A percentile compares a stretch with the other conserved stretches of the same genome.
These are phyloP conservation scores for Dalbergia cochinchinensis DNA, from an alignment of 306 rosid species.

Conservation along the genomic window DNA sequence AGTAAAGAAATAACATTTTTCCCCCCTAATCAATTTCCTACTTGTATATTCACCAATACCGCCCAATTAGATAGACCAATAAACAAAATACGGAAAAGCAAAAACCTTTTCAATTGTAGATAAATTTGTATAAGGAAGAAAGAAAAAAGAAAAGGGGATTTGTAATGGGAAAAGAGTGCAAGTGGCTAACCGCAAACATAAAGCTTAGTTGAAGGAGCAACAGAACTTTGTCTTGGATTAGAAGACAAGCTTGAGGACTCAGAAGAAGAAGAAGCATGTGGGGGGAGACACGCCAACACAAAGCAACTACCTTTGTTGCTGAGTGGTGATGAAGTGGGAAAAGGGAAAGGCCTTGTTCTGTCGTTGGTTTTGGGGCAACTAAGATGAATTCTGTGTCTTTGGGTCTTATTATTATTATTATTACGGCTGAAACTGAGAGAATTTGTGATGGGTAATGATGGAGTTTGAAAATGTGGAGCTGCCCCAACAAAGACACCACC, in stretches of 20 bases:
- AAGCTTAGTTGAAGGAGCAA: conserved; percentile 67
- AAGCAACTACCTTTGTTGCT: conserved; percentile 28
- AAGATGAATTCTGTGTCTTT: conserved; percentile 23
- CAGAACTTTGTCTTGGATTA: background rate
- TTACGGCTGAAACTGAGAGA: conserved; percentile 20
- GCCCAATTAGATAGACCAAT: conserved; percentile 27
- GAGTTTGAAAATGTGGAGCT: conserved; percentile 20
- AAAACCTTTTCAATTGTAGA: conserved; percentile 9
- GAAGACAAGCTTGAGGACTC: conserved; percentile 47
- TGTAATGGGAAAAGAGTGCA: background rate
- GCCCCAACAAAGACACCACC: background rate
- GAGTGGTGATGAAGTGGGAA: conserved; percentile 45
- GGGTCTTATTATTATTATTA: background rate
- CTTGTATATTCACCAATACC: conserved; percentile 1
- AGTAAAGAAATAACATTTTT: background rate
- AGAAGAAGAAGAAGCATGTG: conserved; percentile 51
- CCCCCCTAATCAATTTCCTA: background rate
- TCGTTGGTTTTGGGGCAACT: conserved; percentile 22
- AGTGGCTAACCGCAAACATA: conserved; percentile 81
- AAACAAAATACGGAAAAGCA: conserved; percentile 1
- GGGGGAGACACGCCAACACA: conserved; percentile 57
- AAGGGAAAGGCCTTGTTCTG: conserved; percentile 34
- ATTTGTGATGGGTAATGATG: conserved; percentile 6
- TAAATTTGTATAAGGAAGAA: background rate
- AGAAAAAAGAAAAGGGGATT: background rate